Base-by-base conservation (phyloP, 768 basidiomycete species). In the Stropharia rugosoannulata region DNA sequence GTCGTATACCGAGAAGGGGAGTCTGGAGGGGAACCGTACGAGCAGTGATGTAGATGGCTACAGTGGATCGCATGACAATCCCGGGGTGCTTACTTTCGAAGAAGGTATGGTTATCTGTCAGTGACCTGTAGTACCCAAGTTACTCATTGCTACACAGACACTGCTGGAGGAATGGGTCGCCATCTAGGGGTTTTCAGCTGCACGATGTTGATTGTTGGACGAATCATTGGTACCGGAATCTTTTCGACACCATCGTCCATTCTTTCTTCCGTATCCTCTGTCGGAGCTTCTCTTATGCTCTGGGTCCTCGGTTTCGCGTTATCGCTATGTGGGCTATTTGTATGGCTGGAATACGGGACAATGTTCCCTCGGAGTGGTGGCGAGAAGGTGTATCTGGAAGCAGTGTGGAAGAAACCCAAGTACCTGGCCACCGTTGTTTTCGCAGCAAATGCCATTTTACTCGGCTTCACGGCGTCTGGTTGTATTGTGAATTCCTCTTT, bases 311-410 rank as follows among this genome's bases (percentile, higher is more conserved):
- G 84, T 4, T 83, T 84, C 60, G 60, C 77, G 1, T 73, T 85
- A 2, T 84, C 83, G 0, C 80, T 80, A 57, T 85, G 80, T 51
- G 83, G 83, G 0, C 66, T 84, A 10, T 84, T 85, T 62, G 78
- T 85, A 53, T 85, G 82, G 82, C 77, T 85, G 18, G 83, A 86
- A 56, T 79, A 79, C 45, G 85, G 84, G 5, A 81, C 82, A 2
- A 85, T 85, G 84, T 82, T 78, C 56, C 84, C 83, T 3, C 75
- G 83, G 1, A 82, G 80, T 11, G 83, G 84, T 9, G 83, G 83
- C 5, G 84, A 85, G 63, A 84, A 86, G 64, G 82, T 84, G 2
- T 84, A 85, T 59, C 69, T 84, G 25, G 84, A 85, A 63, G 81
- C 78, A 0, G 72, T 82, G 3, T 85, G 82, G 63, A 71, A 65